These are phyloP conservation scores for Kodamaea derodonti DNA, from an alignment of 1,139 yeast genomes.

Conservation along the genomic window DNA sequence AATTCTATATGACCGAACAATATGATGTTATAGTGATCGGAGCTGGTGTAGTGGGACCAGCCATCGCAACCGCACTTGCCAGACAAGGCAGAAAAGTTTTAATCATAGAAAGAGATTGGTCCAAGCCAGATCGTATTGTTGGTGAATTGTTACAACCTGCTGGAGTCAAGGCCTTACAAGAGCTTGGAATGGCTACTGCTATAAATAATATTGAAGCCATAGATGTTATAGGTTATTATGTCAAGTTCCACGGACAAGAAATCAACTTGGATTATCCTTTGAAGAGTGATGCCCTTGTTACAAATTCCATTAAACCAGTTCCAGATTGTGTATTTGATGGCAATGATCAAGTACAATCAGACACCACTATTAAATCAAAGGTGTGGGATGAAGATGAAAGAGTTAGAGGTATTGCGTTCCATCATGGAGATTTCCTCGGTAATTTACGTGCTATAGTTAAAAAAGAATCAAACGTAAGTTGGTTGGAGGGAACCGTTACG, in stretches of 20 bases:
- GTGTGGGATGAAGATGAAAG: constrained; percentile 61
- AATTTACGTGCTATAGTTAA: constrained; percentile 74
- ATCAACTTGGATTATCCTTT: constrained; percentile 70
- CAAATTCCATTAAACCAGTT: constrained; percentile 47
- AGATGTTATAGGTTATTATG: constrained; percentile 75
- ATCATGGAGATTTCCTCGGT: constrained; percentile 83
- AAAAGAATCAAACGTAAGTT: constrained; percentile 65
- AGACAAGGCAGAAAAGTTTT: constrained; percentile 80
- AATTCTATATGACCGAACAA: constrained; percentile 1
- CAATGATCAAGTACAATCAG: constrained; percentile 51
- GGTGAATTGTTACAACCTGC: constrained; percentile 97
- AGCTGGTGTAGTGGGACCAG: constrained; percentile 96
- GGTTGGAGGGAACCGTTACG: constrained; percentile 79
- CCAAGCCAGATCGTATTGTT: constrained; percentile 90
- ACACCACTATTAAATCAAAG: constrained; percentile 42
- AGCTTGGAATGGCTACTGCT: constrained; percentile 78
- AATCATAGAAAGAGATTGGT: constrained; percentile 83
- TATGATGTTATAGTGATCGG: constrained; percentile 77
- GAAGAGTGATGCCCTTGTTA: constrained; percentile 44
- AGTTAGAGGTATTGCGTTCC: constrained; percentile 81
- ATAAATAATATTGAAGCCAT: constrained; percentile 80
- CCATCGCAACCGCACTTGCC: constrained; percentile 85
- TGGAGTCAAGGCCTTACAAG: constrained; percentile 76
- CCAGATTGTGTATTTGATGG: constrained; percentile 51
- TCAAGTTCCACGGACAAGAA: constrained; percentile 56